phyloP scores from a whole-genome alignment of 148 eudicot genomes.

The Salicornia ramosissima region DNA sequence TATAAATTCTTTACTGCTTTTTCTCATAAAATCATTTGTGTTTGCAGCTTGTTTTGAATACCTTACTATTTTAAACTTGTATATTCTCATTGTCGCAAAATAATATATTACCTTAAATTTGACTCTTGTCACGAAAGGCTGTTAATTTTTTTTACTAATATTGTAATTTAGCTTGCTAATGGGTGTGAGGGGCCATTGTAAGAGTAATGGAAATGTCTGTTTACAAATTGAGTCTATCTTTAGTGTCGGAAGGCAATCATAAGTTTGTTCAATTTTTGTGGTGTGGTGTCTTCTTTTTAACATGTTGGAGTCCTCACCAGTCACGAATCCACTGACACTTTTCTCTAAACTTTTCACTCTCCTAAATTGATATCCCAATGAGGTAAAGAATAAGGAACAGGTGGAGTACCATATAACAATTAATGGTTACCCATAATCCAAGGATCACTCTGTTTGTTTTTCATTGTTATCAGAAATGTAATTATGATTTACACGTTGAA shows the following conservation, averaged over 20 bases:
- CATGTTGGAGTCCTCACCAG: not conserved
- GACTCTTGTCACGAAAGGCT: not conserved
- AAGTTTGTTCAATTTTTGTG: not conserved
- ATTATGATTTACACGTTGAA: not conserved
- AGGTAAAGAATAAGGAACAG: too few relatives aligned
- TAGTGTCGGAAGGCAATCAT: not conserved
- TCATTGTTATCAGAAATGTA: not conserved
- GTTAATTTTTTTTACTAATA: not conserved
- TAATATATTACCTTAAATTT: too few relatives aligned
- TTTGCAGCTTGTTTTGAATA: not conserved
- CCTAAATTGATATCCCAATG: too few relatives aligned
- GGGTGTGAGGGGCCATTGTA: too few relatives aligned
- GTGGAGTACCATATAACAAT: too few relatives aligned
- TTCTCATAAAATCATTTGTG: not conserved
- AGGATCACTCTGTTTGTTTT: not conserved
- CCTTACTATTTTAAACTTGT: not conserved
- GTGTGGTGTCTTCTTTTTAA: not conserved
- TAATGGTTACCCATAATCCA: not conserved
- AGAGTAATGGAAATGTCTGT: too few relatives aligned
- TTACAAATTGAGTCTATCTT: too few relatives aligned
- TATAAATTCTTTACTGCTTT: conserved; percentile 7
- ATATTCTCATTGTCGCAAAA: not conserved
- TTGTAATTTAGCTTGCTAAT: too few relatives aligned
- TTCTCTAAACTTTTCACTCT: too few relatives aligned
- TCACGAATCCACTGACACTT: too few relatives aligned